Percentiles rank a stretch among this genome's conserved stretches.
Conservation (phyloP, 2,329 filamentous ascomycete genomes). For the Aspergillus tubingensis region DNA sequence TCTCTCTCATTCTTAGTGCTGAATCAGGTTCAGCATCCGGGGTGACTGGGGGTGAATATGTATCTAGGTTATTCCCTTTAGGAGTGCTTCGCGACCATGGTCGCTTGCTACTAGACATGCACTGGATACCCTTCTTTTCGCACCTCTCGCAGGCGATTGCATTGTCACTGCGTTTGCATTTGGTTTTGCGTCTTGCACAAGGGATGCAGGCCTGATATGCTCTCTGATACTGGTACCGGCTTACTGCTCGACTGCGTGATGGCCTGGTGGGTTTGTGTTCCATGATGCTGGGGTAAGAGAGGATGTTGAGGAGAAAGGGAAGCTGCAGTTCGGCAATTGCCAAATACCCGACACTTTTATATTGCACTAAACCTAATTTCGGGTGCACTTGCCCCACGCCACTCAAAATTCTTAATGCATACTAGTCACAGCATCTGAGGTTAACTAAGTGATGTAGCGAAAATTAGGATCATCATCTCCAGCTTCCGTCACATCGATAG, state of each 20-base stretch:
- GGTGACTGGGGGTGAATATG: neutral
- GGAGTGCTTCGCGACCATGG: constrained; percentile 25
- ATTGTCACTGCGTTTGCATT: constrained; percentile 42
- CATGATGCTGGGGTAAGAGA: neutral
- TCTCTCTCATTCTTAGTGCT: neutral
- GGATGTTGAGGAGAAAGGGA: neutral
- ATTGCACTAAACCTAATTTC: neutral
- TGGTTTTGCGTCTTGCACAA: constrained; percentile 49
- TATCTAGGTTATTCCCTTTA: neutral
- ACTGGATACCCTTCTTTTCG: constrained; percentile 46
- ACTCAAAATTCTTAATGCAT: too few relatives aligned
- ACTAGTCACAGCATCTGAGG: too few relatives aligned
- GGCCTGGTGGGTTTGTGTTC: constrained; percentile 9
- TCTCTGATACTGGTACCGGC: constrained; percentile 43
- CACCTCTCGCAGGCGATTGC: constrained; percentile 44
- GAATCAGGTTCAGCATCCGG: neutral
- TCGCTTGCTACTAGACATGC: constrained; percentile 37
- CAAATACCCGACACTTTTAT: neutral
- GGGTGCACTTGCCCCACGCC: neutral
- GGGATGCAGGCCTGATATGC: constrained; percentile 53
- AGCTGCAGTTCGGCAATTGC: neutral
- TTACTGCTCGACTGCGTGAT: constrained; percentile 18
- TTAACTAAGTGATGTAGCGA: constrained; percentile 24
- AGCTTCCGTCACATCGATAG: constrained; percentile 27
- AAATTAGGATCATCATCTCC: constrained; percentile 26